A percentile compares a stretch with the other conserved stretches of the same genome.
These are phyloP conservation scores for Cyberlindnera maclurae DNA, from an alignment of 805 yeast species.

Conservation along the genomic window DNA sequence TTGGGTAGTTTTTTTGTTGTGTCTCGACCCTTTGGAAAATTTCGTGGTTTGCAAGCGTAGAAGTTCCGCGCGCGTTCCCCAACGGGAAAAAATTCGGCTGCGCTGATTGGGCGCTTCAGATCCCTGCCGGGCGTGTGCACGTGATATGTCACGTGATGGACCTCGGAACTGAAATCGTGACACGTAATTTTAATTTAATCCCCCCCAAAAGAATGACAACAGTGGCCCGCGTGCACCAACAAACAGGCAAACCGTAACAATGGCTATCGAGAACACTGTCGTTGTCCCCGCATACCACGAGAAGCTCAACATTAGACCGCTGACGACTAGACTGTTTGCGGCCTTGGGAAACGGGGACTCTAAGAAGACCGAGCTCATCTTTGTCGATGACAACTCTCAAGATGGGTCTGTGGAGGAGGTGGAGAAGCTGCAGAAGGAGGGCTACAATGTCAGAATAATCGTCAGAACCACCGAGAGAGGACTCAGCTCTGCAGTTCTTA, in stretches of 20 bases:
- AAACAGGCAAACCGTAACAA: background rate
- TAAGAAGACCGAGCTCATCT: slow-evolving; percentile 38
- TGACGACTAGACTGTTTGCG: slow-evolving; percentile 41
- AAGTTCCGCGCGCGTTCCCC: background rate
- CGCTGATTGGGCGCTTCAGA: slow-evolving; percentile 18
- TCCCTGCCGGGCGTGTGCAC: background rate
- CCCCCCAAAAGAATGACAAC: too few species aligned
- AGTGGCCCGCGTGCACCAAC: too few species aligned
- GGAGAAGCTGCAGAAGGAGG: slow-evolving; percentile 35
- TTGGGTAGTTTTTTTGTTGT: background rate
- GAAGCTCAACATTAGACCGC: slow-evolving; percentile 40
- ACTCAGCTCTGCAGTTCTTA: slow-evolving; percentile 41
- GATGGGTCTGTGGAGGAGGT: slow-evolving; percentile 50
- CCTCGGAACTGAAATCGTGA: background rate
- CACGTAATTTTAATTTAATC: too few species aligned
- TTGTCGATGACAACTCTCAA: slow-evolving; percentile 44
- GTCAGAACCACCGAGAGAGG: slow-evolving; percentile 47
- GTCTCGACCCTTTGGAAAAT: background rate
- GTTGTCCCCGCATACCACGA: slow-evolving; percentile 48
- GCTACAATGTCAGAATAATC: slow-evolving; percentile 41
- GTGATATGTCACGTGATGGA: background rate
- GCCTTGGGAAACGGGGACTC: slow-evolving; percentile 38
- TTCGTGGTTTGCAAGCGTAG: too few species aligned
- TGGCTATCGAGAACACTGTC: slow-evolving; percentile 31
- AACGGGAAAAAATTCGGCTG: slow-evolving; percentile 13